These are phyloP conservation scores for Gastrolobium villosum DNA, from an alignment of 306 rosid genomes.

Conservation along the genomic window DNA sequence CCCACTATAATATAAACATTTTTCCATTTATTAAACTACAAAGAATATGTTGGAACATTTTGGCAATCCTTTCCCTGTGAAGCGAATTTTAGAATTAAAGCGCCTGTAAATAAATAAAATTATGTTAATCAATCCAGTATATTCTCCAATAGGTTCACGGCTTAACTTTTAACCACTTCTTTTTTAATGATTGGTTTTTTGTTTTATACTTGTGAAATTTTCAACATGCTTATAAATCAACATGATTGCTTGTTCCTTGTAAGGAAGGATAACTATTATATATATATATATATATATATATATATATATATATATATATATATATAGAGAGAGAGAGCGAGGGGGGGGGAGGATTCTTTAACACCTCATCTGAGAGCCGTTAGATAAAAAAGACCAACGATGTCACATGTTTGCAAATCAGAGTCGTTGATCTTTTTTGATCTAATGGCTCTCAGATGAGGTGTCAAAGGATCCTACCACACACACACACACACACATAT, in stretches of 20 bases:
- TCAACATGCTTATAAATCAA: conserved; percentile 43
- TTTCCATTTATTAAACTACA: background rate
- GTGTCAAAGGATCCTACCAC: too few species aligned
- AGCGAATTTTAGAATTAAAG: background rate
- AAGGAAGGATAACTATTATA: conserved; percentile 28
- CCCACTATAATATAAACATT: too few species aligned
- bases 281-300: background rate
- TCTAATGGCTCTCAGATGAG: too few species aligned
- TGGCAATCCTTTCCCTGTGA: background rate
- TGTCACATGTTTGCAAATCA: too few species aligned
- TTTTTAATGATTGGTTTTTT: conserved; percentile 29
- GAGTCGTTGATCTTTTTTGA: too few species aligned
- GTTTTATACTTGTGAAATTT: conserved; percentile 14
- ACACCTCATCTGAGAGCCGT: too few species aligned
- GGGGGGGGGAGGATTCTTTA: too few species aligned
- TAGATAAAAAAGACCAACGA: too few species aligned
- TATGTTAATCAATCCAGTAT: background rate
- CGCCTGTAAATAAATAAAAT: background rate
- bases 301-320: too few species aligned
- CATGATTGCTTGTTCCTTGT: background rate
- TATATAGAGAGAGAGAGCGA: too few species aligned
- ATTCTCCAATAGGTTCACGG: conserved; percentile 18
- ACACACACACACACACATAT: too few species aligned
- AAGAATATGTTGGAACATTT: background rate
- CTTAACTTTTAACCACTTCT: conserved; percentile 35